phyloP scores from a whole-genome alignment of 2,329 filamentous ascomycete species.

The Penicillium sp. region DNA sequence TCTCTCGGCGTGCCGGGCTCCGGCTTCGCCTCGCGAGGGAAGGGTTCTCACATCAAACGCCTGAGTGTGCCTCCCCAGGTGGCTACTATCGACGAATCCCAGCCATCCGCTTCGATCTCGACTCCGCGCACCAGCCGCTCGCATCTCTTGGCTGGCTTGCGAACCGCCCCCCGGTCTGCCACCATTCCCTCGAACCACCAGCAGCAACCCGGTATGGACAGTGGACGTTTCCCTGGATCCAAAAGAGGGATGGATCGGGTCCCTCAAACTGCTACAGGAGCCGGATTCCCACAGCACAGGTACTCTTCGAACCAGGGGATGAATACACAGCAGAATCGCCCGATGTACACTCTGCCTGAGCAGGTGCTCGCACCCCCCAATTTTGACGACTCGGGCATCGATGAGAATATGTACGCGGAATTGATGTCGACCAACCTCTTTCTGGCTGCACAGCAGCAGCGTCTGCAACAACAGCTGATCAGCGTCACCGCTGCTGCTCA shows the following conservation, averaged over 20 bases:
- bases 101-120: slow-evolving; percentile 65
- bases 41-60: slow-evolving; percentile 85
- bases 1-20: slow-evolving; percentile 73
- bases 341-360: slow-evolving; percentile 71
- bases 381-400: slow-evolving; percentile 73
- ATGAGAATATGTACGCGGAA: slow-evolving; percentile 82
- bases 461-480: slow-evolving; percentile 87
- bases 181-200: slow-evolving; percentile 66
- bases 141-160: slow-evolving; percentile 86
- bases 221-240: slow-evolving; percentile 47
- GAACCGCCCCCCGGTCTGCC: slow-evolving; percentile 87
- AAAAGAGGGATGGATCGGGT: slow-evolving; percentile 48
- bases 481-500: slow-evolving; percentile 79
- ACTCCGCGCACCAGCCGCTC: slow-evolving; percentile 93
- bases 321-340: slow-evolving; percentile 47
- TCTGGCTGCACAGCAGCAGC: slow-evolving; percentile 90
- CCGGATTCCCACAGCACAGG: slow-evolving; percentile 51
- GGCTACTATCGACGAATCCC: slow-evolving; percentile 61
- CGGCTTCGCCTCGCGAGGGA: slow-evolving; percentile 80
- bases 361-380: slow-evolving; percentile 71
- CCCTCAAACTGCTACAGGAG: slow-evolving; percentile 60
- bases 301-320: slow-evolving; percentile 32
- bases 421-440: slow-evolving; percentile 89
- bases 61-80: slow-evolving; percentile 76
- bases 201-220: slow-evolving; percentile 51